phyloP scores from a whole-genome alignment of 306 rosid species.

The Fragaria ananassa region DNA sequence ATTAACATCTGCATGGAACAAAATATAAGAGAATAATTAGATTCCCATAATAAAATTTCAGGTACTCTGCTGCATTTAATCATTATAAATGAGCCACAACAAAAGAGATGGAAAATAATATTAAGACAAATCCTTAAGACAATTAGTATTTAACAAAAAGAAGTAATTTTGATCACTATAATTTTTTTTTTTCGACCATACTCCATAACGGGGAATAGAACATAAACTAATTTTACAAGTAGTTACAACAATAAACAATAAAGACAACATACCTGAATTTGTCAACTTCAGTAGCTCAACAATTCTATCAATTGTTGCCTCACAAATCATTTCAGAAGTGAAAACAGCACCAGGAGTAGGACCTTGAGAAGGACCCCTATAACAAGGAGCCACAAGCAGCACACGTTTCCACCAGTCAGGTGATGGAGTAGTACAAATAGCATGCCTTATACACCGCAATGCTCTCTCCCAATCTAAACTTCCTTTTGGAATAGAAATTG shows the following conservation, averaged over 20 bases:
- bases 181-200: not conserved
- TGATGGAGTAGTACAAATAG: conserved; percentile 87
- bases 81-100: conserved; percentile 8
- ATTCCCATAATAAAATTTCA: conserved; percentile 15
- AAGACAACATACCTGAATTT: conserved; percentile 69
- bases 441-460: conserved; percentile 90
- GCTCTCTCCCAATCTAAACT: conserved; percentile 99
- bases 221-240: not conserved
- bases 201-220: not conserved
- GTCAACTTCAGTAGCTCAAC: conserved; percentile 83
- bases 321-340: conserved; percentile 92
- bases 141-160: not conserved
- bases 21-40: conserved; percentile 30
- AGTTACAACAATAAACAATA: conserved; percentile 6
- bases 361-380: conserved; percentile 67
- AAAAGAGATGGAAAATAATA: conserved; percentile 5
- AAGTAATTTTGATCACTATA: no score
- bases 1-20: conserved; percentile 81
- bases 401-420: conserved; percentile 99
- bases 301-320: conserved; percentile 87
- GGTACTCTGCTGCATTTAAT: conserved; percentile 19
- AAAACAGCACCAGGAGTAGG: conserved; percentile 92
- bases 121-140: not conserved
- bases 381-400: conserved; percentile 78
- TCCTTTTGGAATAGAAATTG: conserved; percentile 80